Percentiles rank a stretch among this genome's conserved stretches.
Evolutionary conservation across 2,329 filamentous ascomycete genomes (phyloP).

Genomic region (Fusarium sulawesiense): DNA sequence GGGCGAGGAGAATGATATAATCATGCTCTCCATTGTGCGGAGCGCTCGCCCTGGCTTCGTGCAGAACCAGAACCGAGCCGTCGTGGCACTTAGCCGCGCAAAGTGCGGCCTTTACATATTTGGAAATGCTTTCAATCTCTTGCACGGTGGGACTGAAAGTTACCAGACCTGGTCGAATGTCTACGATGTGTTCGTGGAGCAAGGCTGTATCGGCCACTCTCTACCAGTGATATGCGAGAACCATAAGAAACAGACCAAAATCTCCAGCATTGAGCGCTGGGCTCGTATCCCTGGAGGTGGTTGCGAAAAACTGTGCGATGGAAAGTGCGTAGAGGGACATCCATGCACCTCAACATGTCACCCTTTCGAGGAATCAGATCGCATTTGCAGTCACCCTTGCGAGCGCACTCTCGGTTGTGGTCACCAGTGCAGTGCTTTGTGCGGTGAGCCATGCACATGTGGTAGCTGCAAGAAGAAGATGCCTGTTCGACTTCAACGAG

Average conservation of each 20-base stretch:
- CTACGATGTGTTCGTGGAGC: conserved; percentile 54
- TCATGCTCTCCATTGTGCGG: conserved; percentile 83
- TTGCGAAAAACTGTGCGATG: conserved; percentile 27
- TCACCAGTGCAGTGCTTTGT: conserved; percentile 31
- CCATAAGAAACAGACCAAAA: conserved; percentile 64
- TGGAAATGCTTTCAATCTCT: conserved; percentile 72
- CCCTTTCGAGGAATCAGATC: conserved; percentile 22
- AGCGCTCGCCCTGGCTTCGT: conserved; percentile 82
- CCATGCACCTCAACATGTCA: conserved; percentile 38
- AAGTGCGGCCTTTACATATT: conserved; percentile 86
- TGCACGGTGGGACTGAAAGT: conserved; percentile 57
- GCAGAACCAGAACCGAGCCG: conserved; percentile 67
- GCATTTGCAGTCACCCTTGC: conserved; percentile 48
- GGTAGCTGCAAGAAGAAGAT: neutral
- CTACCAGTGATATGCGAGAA: conserved; percentile 73
- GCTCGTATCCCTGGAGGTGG: conserved; percentile 20
- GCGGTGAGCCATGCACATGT: conserved; percentile 35
- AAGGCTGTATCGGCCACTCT: conserved; percentile 46
- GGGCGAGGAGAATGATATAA: conserved; percentile 88
- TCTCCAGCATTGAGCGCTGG: conserved; percentile 68
- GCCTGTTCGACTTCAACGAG: neutral
- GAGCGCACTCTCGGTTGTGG: conserved; percentile 34
- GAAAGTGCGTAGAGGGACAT: conserved; percentile 40
- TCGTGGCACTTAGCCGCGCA: conserved; percentile 75
- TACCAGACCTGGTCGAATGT: conserved; percentile 56